A percentile compares a stretch with the other conserved stretches of the same genome.
Conservation (phyloP, 176 grass and related monocot genomes). For the bread wheat (Triticum aestivum) region DNA sequence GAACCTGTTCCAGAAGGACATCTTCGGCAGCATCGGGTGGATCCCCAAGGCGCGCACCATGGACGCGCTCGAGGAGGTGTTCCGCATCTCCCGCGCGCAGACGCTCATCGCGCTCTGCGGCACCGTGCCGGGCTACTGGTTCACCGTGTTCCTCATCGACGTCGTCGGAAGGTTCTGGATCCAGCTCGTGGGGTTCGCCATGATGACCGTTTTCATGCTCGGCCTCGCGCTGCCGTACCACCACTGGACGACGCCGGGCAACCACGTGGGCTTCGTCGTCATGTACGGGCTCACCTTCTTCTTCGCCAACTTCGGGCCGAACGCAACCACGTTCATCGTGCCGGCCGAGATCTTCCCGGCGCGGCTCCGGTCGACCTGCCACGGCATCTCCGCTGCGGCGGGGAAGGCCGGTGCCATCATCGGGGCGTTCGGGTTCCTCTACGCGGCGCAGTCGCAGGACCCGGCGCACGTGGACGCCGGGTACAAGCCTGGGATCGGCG, state of each 20-base stretch:
- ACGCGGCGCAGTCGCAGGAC: not conserved
- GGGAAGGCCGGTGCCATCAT: constrained; percentile 64
- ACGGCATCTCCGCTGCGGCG: constrained; percentile 29
- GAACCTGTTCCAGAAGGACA: constrained; percentile 80
- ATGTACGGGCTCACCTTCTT: constrained; percentile 73
- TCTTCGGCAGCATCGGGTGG: constrained; percentile 55
- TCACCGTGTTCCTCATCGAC: no score
- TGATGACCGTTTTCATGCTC: no score
- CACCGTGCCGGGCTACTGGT: constrained; percentile 80
- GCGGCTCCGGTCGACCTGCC: constrained; percentile 67
- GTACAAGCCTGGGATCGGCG: not conserved
- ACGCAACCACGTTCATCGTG: constrained; percentile 46
- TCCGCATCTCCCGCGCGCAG: constrained; percentile 59
- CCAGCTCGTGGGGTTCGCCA: no score
- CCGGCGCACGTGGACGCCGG: not conserved
- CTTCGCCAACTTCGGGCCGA: constrained; percentile 56
- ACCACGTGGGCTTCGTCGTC: constrained; percentile 58
- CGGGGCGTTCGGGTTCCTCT: constrained; percentile 34
- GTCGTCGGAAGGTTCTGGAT: no score
- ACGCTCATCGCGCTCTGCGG: constrained; percentile 67
- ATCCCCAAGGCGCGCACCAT: constrained; percentile 47
- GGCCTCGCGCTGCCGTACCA: constrained; percentile 61
- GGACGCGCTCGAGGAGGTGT: constrained; percentile 72
- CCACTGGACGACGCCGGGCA: constrained; percentile 54
- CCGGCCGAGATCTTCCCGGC: constrained; percentile 62